Base-by-base conservation (phyloP, 345 rosid genomes). In the Xanthoceras sorbifolium region DNA sequence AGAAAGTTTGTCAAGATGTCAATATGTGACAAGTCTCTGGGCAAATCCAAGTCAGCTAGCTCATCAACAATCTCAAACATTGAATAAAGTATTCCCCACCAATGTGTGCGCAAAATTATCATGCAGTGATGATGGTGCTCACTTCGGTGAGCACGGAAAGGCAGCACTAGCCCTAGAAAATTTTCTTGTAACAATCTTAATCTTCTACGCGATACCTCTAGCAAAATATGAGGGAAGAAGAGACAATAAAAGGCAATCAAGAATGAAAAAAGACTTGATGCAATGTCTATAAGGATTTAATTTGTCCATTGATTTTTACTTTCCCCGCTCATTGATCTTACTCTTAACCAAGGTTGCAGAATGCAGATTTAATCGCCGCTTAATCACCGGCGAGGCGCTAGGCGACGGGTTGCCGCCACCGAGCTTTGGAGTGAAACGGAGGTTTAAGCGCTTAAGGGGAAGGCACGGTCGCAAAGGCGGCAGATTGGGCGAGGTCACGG, bases 11-110 rank as follows among this genome's bases (percentile, higher is more conserved):
- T 25, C 52, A 15, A 57, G 25, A 15, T 23, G 28, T 72, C 52
- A 11, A 57, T 32, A 57, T 40, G 6, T 8, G 1, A 59, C 34
- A 36, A 70, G 52, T 15, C n/a, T 59, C 25, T 36, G 54, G 36
- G 52, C 50, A 14, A 7, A 23, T 59, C 15, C 32, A 38, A 15
- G 36, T 57, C 65, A 36, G 36, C 54, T 38, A 36, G 36, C 54
- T 38, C 66, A 72, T 14, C 26, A 57, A 72, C 18, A 64, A 36
- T 72, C 44, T 59, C 8, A 50, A 57, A 55, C 57, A 36, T 57
- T 14, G 29, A 54, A 8, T 28, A 4, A 36, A 14, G 63, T 12
- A 34, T 36, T 15, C 32, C 22, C 54, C 28, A 12, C 54, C 54
- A 9, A 34, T 23, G 14, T 36, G 57, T 34, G 48, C 1, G 23